These are phyloP conservation scores for Phoenix roebelenii DNA, from an alignment of 176 grass and related monocot species.

Conservation along the genomic window DNA sequence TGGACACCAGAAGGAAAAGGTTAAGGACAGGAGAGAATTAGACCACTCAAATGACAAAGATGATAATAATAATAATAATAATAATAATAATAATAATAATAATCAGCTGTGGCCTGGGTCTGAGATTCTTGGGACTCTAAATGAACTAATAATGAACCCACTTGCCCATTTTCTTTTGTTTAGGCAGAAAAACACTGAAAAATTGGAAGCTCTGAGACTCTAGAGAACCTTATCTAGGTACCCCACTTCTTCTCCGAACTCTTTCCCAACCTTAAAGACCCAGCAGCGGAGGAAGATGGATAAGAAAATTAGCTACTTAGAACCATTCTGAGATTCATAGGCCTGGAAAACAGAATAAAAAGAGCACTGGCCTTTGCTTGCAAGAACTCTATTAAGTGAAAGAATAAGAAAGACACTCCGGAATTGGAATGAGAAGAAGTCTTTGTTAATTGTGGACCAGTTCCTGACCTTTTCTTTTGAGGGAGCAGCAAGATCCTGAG, in stretches of 20 bases:
- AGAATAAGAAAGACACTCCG: too few relatives aligned
- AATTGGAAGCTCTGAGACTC: background rate
- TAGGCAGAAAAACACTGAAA: conserved; percentile 6
- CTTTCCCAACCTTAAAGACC: conserved; percentile 3
- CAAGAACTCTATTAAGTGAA: too few relatives aligned
- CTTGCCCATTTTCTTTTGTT: conserved; percentile 20
- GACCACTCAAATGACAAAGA: background rate
- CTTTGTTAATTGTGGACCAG: too few relatives aligned
- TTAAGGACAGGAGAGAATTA: conserved; percentile 9
- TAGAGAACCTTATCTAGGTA: conserved; percentile 30
- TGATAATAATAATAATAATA: too few relatives aligned
- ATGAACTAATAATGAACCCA: conserved; percentile 6
- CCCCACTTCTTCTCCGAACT: background rate
- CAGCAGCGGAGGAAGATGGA: conserved; percentile 1
- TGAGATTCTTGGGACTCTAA: background rate
- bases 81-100: too few relatives aligned
- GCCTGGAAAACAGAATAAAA: too few relatives aligned
- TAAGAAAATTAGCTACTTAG: conserved; percentile 1
- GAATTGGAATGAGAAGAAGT: too few relatives aligned
- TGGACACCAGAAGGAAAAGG: conserved; percentile 1
- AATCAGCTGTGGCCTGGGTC: background rate
- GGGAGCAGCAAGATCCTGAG: too few relatives aligned
- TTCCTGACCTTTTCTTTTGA: too few relatives aligned
- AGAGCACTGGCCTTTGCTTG: too few relatives aligned
- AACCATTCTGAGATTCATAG: too few relatives aligned